Evolutionary conservation across 495 filamentous ascomycete genomes (phyloP), one percentile per base, ranked within the genome.

Genomic region (Lophium mytilinum): DNA sequence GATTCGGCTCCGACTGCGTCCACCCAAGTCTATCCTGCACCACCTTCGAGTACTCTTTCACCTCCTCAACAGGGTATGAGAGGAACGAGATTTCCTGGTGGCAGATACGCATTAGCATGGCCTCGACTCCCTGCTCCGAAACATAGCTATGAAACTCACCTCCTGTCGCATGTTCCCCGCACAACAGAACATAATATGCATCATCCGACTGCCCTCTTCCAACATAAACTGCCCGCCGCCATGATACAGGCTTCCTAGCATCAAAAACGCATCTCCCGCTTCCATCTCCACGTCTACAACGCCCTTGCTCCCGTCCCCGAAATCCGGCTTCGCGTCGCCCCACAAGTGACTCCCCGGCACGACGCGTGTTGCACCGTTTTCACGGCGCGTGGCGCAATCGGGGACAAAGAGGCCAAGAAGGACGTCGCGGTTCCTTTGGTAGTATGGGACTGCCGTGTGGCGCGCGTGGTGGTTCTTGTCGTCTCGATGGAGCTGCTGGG

Each of bases 111-210:
- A 41, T 41, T 17, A 41, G 39, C 39, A 41, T 41, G 39, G 39
- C 11, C 11, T 14, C 17, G 39, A 41, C 11, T 14, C 9, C 39
- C 39, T 30, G 17, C 39, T 41, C 39, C 12, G 11, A 12, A 12
- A 3, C 39, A 8, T 41, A 8, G 8, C 39, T 3, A 41, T 14
- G 1, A 30, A 14, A 41, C 39, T 41, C 12, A 41, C 54, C 35
- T 56, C 54, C 19, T 37, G 14, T 4, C 54, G 12, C 7, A 19
- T 40, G n/a, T 41, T 50, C 17, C 46, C 54, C 6, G 9, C 9
- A 45, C 54, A 50, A 17, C 54, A 56, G 17, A 56, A 56, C 54
- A 56, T 56, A 33, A 50, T 56, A 42, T 50, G 54, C 18, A 56
- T 24, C 45, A 50, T 56, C 9, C 54, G 12, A 42, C 39, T 50